Evolutionary conservation across 805 yeast species (phyloP), one percentile per base, ranked within the genome.

Genomic region (Saccharomycopsis fibuligera): DNA sequence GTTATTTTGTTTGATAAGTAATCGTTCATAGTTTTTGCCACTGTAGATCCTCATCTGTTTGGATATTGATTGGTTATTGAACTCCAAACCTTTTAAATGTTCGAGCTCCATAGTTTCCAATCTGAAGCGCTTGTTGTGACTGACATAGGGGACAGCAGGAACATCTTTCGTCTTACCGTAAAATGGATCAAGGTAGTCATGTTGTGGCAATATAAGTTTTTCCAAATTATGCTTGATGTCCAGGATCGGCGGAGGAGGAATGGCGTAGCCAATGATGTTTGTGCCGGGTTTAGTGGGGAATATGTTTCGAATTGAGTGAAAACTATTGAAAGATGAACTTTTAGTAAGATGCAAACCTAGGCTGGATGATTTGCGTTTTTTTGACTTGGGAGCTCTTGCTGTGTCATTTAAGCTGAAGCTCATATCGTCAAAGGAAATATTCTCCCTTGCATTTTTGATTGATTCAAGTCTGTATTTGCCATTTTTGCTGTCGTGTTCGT

Each of bases 71-170:
- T 9, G 8, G 1, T 35, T 24, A 5, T 37, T 29, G 19, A 38
- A 33, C 22, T 19, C 27, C 8, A 14, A 16, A 8, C 46, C 36
- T 16, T 22, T 17, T 22, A 46, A 41, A 1, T n/a, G 4, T 4
- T 35, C 31, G 21, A 31, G 12, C 14, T 73, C 67, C 2, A 62
- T 56, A 0, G 79, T 74, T 10, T 64, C 61, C 1, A 85, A 62
- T 1, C 64, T 66, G 53, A 80, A 79, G 54, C 74, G 77, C 52
- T 73, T 78, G 4, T 89, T 90, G 1, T 90, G 90, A 63, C 78
- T 81, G 0, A 76, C 63, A 47, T 83, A 74, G 0, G 91, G 81
- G 9, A 63, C 62, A 4, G 62, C 57, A 1, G 77, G 81, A 5
- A 74, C 65, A 56, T 86, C 90, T 1, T 62, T 57, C 0, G 68